These are phyloP conservation scores for Trifolium fragiferum DNA, from an alignment of 306 rosid species.

Conservation along the genomic window DNA sequence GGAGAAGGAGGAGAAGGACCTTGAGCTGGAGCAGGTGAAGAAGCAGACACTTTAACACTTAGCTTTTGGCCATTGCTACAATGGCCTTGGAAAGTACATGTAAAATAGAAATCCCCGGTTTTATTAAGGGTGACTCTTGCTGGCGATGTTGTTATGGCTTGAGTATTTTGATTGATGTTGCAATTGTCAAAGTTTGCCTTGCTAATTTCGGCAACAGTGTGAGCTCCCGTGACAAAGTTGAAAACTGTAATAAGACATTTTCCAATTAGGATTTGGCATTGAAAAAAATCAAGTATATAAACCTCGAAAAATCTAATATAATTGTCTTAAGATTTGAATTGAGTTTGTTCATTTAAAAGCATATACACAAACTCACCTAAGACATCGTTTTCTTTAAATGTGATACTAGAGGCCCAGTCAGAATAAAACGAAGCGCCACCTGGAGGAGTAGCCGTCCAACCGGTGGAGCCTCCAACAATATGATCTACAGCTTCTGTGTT, in stretches of 20 bases:
- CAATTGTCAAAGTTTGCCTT: conserved; percentile 35
- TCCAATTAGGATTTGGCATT: too few relatives aligned
- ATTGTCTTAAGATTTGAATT: neutral
- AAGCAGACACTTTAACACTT: conserved; percentile 20
- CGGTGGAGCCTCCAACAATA: conserved; percentile 45
- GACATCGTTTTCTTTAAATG: conserved; percentile 40
- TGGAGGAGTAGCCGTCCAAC: conserved; percentile 36
- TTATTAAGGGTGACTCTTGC: conserved; percentile 5
- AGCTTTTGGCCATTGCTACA: conserved; percentile 59
- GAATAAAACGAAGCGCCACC: conserved; percentile 39
- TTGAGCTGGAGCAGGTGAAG: neutral
- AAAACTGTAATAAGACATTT: conserved; percentile 35
- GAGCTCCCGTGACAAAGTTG: conserved; percentile 4
- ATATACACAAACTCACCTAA: conserved; percentile 36
- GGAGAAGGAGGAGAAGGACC: neutral
- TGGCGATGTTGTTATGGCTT: neutral
- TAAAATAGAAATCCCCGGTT: conserved; percentile 41
- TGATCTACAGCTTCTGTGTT: conserved; percentile 31
- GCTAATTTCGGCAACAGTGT: conserved; percentile 35
- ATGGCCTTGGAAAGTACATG: conserved; percentile 43
- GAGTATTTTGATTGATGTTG: neutral
- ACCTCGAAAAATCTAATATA: too few relatives aligned
- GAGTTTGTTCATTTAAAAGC: neutral
- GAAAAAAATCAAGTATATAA: too few relatives aligned
- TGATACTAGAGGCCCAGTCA: conserved; percentile 42